phyloP scores from a whole-genome alignment of 2,329 filamentous ascomycete species.

The Xylariaceae sp. region DNA sequence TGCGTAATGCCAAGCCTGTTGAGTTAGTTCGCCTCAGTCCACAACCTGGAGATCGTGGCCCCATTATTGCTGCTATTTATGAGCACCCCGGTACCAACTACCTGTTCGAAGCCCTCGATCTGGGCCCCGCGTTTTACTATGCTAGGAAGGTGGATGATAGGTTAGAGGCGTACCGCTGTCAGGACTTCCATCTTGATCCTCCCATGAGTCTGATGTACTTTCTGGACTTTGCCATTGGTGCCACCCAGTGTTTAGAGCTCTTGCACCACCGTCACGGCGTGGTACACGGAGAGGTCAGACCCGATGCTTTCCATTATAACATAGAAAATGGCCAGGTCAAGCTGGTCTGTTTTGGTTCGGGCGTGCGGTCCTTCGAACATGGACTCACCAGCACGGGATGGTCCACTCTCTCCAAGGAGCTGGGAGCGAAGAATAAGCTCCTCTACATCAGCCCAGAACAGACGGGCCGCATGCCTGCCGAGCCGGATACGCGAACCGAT shows the following conservation, averaged over 20 bases:
- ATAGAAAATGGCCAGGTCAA: slow-evolving; percentile 65
- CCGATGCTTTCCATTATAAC: slow-evolving; percentile 87
- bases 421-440: slow-evolving; percentile 82
- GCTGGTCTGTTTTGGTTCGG: slow-evolving; percentile 80
- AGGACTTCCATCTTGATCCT: slow-evolving; percentile 46
- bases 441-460: slow-evolving; percentile 93
- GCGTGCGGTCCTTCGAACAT: slow-evolving; percentile 83
- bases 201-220: slow-evolving; percentile 70
- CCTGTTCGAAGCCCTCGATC: slow-evolving; percentile 63
- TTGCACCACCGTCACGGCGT: slow-evolving; percentile 84
- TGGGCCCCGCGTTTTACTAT: slow-evolving; percentile 70
- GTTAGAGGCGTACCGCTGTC: slow-evolving; percentile 41
- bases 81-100: slow-evolving; percentile 72
- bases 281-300: slow-evolving; percentile 85
- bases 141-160: slow-evolving; percentile 48
- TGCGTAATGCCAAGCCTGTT: slow-evolving; percentile 74
- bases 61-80: slow-evolving; percentile 76
- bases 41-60: slow-evolving; percentile 61
- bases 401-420: slow-evolving; percentile 74
- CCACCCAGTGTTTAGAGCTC: slow-evolving; percentile 78
- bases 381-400: slow-evolving; percentile 81
- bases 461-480: slow-evolving; percentile 85
- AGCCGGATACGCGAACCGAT: slow-evolving; percentile 87
- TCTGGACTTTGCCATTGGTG: slow-evolving; percentile 85
- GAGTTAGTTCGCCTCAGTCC: slow-evolving; percentile 69